Percentiles rank a stretch among this genome's conserved stretches.
phyloP scores from a whole-genome alignment of 306 rosid species.

The peach (Prunus persica) region DNA sequence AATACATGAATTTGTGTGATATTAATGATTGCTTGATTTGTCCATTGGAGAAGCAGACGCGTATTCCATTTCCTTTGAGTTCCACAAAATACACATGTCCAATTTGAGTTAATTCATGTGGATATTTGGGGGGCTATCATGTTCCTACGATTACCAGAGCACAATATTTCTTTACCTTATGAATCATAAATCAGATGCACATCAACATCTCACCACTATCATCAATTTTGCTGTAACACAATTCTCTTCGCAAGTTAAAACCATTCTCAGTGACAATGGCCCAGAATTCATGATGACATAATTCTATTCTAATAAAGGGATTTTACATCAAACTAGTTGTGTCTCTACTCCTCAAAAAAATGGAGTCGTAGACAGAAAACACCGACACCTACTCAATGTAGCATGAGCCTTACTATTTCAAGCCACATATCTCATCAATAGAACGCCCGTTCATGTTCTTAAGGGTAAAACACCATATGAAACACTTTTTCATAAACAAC shows the following conservation, averaged over 20 bases:
- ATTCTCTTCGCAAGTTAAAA: background rate
- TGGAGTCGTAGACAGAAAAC: background rate
- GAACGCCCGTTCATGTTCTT: background rate
- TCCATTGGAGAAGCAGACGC: background rate
- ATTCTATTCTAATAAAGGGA: background rate
- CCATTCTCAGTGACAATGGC: background rate
- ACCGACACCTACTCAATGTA: background rate
- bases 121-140: background rate
- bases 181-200: background rate
- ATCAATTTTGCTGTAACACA: background rate
- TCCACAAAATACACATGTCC: no score
- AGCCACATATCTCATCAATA: background rate
- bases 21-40: background rate
- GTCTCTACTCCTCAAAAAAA: background rate
- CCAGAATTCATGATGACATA: background rate
- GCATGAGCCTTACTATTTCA: background rate
- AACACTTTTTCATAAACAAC: background rate
- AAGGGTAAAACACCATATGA: background rate
- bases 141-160: background rate
- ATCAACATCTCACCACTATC: fast-evolving
- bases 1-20: background rate
- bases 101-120: background rate
- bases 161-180: background rate
- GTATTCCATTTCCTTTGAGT: background rate
- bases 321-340: background rate